phyloP scores from a whole-genome alignment of 176 grass and related monocot genomes.

The Alopecurus myosuroides region DNA sequence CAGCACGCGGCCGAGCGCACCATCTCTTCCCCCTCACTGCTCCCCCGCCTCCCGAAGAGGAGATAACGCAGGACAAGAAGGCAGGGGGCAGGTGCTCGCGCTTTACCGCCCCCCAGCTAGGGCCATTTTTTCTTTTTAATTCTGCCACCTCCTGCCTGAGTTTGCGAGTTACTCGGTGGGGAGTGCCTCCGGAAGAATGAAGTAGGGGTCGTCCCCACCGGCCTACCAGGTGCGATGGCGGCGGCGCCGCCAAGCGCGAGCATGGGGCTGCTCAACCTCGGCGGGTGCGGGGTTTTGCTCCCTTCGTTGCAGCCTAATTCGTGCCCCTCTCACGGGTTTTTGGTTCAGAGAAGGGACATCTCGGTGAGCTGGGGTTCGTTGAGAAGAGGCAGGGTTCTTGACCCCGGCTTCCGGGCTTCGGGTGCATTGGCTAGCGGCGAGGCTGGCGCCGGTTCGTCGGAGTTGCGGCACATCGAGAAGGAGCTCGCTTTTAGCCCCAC shows the following conservation, averaged over 20 bases:
- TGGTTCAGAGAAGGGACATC: conserved; percentile 16
- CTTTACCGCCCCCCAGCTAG: not conserved
- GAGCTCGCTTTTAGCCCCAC: conserved; percentile 72
- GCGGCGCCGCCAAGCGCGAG: conserved; percentile 34
- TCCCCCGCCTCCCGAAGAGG: not conserved
- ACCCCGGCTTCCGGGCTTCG: conserved; percentile 3
- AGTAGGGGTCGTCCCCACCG: not conserved
- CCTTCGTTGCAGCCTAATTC: conserved; percentile 15
- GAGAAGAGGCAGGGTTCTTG: conserved; percentile 30
- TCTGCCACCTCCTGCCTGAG: not conserved
- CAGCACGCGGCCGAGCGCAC: not conserved
- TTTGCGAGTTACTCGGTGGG: not conserved
- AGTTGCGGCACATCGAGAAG: conserved; percentile 66
- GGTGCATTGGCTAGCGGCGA: conserved; percentile 27
- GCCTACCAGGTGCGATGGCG: conserved; percentile 20
- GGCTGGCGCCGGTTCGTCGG: conserved; percentile 1
- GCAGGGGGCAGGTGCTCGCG: not conserved
- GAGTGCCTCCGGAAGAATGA: not conserved
- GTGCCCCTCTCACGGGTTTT: not conserved
- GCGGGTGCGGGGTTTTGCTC: conserved; percentile 26
- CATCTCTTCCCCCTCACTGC: not conserved
- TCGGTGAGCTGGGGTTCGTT: conserved; percentile 28
- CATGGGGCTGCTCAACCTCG: conserved; percentile 26
- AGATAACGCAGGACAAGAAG: conserved; percentile 3
- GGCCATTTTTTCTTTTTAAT: no score